Evolutionary conservation across 2,329 filamentous ascomycete species (phyloP).

Genomic region (Tolypocladium guangdongense): DNA sequence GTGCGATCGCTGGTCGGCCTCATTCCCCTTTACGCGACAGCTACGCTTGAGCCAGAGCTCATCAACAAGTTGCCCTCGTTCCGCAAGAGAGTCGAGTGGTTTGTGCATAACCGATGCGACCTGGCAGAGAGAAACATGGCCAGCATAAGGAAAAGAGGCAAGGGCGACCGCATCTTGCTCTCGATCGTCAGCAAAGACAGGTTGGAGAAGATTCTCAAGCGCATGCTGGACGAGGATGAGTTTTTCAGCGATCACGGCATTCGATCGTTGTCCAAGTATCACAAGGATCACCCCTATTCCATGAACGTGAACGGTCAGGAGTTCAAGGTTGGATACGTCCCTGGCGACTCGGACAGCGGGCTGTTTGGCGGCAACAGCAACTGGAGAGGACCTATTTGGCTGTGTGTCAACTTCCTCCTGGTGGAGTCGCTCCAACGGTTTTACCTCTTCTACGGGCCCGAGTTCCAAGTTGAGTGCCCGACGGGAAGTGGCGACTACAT

Average conservation of each 20-base stretch:
- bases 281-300: slow-evolving; percentile 79
- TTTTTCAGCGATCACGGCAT: slow-evolving; percentile 88
- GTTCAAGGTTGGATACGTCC: slow-evolving; percentile 80
- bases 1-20: slow-evolving; percentile 86
- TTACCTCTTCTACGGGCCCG: slow-evolving; percentile 89
- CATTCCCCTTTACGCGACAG: slow-evolving; percentile 84
- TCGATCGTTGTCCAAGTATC: slow-evolving; percentile 81
- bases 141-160: slow-evolving; percentile 81
- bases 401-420: slow-evolving; percentile 90
- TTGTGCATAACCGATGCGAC: slow-evolving; percentile 77
- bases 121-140: slow-evolving; percentile 90
- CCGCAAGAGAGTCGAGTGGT: slow-evolving; percentile 90
- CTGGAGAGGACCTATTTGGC: slow-evolving; percentile 93
- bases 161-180: slow-evolving; percentile 77
- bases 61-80: slow-evolving; percentile 87
- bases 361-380: slow-evolving; percentile 97
- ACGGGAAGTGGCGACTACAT: slow-evolving; percentile 89
- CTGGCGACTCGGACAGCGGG: slow-evolving; percentile 92
- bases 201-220: slow-evolving; percentile 76
- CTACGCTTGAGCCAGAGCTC: slow-evolving; percentile 87
- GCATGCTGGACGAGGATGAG: slow-evolving; percentile 90
- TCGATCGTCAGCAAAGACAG: slow-evolving; percentile 89
- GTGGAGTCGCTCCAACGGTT: slow-evolving; percentile 92
- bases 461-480: slow-evolving; percentile 84
- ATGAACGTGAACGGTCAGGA: slow-evolving; percentile 93